These are phyloP conservation scores for Gamsiella multidivaricata DNA, from an alignment of 192 early-diverging fungal genomes.

Conservation along the genomic window DNA sequence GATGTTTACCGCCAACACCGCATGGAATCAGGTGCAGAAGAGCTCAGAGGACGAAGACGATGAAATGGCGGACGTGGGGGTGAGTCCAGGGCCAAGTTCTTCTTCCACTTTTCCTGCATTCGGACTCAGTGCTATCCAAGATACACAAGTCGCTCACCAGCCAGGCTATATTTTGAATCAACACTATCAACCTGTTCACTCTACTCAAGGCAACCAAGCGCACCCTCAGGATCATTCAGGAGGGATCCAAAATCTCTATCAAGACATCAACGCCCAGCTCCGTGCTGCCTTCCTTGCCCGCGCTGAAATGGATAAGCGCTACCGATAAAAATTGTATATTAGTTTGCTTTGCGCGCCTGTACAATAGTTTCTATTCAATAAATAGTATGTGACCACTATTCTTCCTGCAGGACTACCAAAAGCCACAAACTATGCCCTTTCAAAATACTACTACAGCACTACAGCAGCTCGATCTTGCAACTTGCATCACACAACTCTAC, in stretches of 20 bases:
- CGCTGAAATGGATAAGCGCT: constrained; percentile 23
- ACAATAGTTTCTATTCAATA: not conserved
- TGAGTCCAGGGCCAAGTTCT: not conserved
- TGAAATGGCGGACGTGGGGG: constrained; percentile 37
- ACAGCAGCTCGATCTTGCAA: no score
- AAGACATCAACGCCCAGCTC: constrained; percentile 47
- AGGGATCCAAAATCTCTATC: constrained; percentile 4
- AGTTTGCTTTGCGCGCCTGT: not conserved
- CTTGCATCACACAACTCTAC: not conserved
- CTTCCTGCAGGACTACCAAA: no score
- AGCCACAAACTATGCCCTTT: not conserved
- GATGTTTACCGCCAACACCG: constrained; percentile 34
- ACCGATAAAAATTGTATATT: constrained; percentile 14
- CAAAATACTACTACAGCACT: not conserved
- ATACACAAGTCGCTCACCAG: not conserved
- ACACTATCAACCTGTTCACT: not conserved
- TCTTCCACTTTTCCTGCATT: not conserved
- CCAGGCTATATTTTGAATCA: constrained; percentile 5
- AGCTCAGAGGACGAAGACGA: constrained; percentile 54
- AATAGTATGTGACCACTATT: not conserved
- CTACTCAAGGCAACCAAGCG: not conserved
- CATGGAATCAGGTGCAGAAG: constrained; percentile 40
- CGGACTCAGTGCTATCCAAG: not conserved
- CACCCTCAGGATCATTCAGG: constrained; percentile 2
- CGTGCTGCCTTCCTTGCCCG: constrained; percentile 39